These are phyloP conservation scores for Aegilops sharonensis DNA, from an alignment of 176 grass and related monocot species.

Conservation along the genomic window DNA sequence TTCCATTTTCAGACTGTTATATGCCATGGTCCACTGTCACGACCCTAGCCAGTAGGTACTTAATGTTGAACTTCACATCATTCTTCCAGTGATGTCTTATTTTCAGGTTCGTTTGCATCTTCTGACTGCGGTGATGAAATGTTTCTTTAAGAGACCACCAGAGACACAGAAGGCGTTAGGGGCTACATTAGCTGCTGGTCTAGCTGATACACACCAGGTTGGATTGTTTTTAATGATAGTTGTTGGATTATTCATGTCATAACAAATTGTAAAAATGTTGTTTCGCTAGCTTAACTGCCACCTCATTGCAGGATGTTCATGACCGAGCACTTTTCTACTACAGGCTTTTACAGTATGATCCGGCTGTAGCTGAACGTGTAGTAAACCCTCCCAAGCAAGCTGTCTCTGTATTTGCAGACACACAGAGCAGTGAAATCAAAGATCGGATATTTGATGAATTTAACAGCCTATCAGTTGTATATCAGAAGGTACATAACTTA, in stretches of 20 bases:
- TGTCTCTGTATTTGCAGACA: slow-evolving; percentile 97
- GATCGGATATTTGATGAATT: slow-evolving; percentile 99
- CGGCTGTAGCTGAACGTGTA: slow-evolving; percentile 73
- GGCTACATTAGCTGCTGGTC: slow-evolving; percentile 82
- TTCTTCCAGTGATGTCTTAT: slow-evolving; percentile 29
- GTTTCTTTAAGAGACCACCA: slow-evolving; percentile 95
- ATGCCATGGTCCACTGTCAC: neutral
- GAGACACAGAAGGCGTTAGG: slow-evolving; percentile 89
- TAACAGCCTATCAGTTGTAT: slow-evolving; percentile 87
- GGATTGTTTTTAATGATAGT: neutral
- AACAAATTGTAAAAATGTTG: slow-evolving; percentile 8
- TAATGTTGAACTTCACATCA: neutral
- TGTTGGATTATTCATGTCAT: slow-evolving; percentile 6
- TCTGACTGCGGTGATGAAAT: slow-evolving; percentile 91
- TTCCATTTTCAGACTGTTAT: slow-evolving; percentile 3
- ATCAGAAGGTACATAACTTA: slow-evolving; percentile 76
- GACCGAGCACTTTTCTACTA: slow-evolving; percentile 97
- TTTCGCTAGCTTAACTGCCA: slow-evolving; percentile 24
- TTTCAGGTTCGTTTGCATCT: slow-evolving; percentile 96
- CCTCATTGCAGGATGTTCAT: slow-evolving; percentile 84
- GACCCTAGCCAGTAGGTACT: neutral
- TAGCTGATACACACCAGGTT: slow-evolving; percentile 91
- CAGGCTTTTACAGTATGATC: slow-evolving; percentile 93
- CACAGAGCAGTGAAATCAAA: slow-evolving; percentile 94
- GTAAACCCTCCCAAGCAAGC: slow-evolving; percentile 99